Evolutionary conservation across 1,139 yeast species (phyloP).

Genomic region (Blastobotrys apis): DNA sequence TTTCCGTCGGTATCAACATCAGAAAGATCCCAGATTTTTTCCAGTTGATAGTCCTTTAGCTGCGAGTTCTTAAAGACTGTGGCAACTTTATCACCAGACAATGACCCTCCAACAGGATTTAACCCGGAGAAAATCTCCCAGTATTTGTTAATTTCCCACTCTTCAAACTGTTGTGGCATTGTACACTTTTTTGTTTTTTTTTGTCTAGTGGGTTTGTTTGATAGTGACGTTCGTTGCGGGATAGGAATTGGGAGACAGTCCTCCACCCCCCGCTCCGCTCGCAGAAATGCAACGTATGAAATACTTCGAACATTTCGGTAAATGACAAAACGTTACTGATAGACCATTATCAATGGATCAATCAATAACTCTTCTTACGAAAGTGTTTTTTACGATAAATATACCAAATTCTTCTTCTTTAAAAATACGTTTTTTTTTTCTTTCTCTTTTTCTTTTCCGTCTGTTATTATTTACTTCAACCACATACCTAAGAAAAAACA

Average conservation of each 20-base stretch:
- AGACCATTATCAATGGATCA: too few relatives aligned
- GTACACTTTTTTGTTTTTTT: too few relatives aligned
- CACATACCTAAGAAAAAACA: too few relatives aligned
- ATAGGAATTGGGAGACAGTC: too few relatives aligned
- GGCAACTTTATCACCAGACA: constrained; percentile 80
- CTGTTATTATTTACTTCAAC: not conserved
- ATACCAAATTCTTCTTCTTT: too few relatives aligned
- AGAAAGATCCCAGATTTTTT: constrained; percentile 84
- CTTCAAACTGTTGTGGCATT: constrained; percentile 56
- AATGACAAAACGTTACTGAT: too few relatives aligned
- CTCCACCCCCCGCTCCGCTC: too few relatives aligned
- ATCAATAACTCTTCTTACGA: too few relatives aligned
- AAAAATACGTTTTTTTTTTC: constrained; percentile 1
- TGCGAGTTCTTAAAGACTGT: constrained; percentile 87
- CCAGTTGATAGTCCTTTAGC: constrained; percentile 67
- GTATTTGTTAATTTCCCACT: constrained; percentile 91
- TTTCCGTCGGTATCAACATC: constrained; percentile 91
- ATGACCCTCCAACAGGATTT: constrained; percentile 69
- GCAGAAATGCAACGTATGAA: too few relatives aligned
- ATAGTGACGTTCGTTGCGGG: not conserved
- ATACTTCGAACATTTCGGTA: too few relatives aligned
- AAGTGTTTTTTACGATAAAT: too few relatives aligned
- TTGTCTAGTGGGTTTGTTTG: not conserved
- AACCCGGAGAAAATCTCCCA: constrained; percentile 96
- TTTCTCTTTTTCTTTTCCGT: constrained; percentile 3